Base-by-base conservation (phyloP, 192 early-diverging fungal species). In the Coemansia guatemalensis region DNA sequence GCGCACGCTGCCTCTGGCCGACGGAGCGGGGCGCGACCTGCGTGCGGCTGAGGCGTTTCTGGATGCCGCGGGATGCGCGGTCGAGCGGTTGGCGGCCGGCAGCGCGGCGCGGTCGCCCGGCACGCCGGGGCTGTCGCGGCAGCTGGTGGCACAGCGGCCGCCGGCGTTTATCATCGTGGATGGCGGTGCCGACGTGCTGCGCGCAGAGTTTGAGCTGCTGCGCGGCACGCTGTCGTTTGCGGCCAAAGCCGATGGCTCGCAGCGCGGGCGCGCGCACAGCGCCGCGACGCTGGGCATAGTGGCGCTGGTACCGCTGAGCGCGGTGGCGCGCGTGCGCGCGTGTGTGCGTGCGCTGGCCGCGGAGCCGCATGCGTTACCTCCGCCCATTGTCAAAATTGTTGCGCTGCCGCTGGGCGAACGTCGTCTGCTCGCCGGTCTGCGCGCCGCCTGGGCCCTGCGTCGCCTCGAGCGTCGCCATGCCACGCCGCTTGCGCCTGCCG, bases 161-260 rank as follows among this genome's bases (percentile, higher is more conserved):
- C 76, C 76, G 3, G 71, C 76, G 7, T 79, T 60, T 52, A 62
- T 79, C 8, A 41, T 79, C 4, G 70, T 74, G 25, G 67, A 74
- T 23, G 67, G 67, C 41, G 57, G 64, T 24, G 50, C 67, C 9
- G 71, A 74, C 2, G 21, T 58, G 23, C 29, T 79, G 47, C 63
- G 60, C 14, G 53, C 71, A 0, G 76, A 79, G 53, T 79, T 79
- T 58, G 71, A 79, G 71, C 49, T 47, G 14, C 48, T 79, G 49
- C 71, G 76, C 14, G 76, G 76, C 14, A 79, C 68, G n/a, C 56
- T 79, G 68, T 70, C 71, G 8, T 79, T 79, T 52, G 58, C 71
- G 1, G 56, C 68, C 18, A 58, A 63, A 24, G 55, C 68, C 5
- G 32, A 47, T 21, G 48, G 32, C 55, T 8, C 26, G 25, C 29